These are phyloP conservation scores for Hirschioporus abietinus DNA, from an alignment of 768 basidiomycete genomes.

Conservation along the genomic window DNA sequence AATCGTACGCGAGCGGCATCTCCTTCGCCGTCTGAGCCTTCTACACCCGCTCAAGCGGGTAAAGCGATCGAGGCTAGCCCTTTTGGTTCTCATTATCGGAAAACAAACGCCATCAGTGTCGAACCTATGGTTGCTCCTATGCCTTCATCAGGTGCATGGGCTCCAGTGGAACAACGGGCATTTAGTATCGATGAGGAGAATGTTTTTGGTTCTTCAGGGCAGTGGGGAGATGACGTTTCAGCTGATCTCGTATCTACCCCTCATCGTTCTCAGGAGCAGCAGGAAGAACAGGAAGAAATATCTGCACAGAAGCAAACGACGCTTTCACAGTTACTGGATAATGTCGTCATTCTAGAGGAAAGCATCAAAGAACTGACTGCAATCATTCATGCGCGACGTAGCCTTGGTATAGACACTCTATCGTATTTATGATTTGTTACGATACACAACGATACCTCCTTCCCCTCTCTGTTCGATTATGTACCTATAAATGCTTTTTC, in stretches of 20 bases:
- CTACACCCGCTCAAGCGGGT: constrained; percentile 38
- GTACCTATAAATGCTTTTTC: neutral
- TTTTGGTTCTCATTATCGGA: constrained; percentile 79
- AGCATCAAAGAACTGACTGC: constrained; percentile 89
- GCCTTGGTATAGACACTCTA: constrained; percentile 78
- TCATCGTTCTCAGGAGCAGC: constrained; percentile 13
- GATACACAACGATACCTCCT: neutral
- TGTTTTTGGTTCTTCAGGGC: constrained; percentile 49
- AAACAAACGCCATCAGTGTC: constrained; percentile 65
- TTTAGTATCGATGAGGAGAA: constrained; percentile 68
- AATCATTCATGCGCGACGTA: constrained; percentile 76
- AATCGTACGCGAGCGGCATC: constrained; percentile 35
- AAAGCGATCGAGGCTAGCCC: constrained; percentile 61
- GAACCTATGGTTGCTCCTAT: constrained; percentile 63
- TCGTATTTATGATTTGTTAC: constrained; percentile 50
- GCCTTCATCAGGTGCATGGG: constrained; percentile 61
- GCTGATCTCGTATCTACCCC: constrained; percentile 15
- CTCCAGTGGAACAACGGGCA: constrained; percentile 40
- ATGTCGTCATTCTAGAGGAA: constrained; percentile 92
- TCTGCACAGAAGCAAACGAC: constrained; percentile 32
- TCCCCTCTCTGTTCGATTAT: neutral
- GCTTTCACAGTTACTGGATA: constrained; percentile 82
- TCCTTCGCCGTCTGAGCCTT: constrained; percentile 32
- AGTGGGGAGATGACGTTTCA: constrained; percentile 35
- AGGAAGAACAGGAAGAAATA: constrained; percentile 19